Percentiles rank a stretch among this genome's conserved stretches.
phyloP scores from a whole-genome alignment of 495 filamentous ascomycete genomes.

The Xylaria sp. region DNA sequence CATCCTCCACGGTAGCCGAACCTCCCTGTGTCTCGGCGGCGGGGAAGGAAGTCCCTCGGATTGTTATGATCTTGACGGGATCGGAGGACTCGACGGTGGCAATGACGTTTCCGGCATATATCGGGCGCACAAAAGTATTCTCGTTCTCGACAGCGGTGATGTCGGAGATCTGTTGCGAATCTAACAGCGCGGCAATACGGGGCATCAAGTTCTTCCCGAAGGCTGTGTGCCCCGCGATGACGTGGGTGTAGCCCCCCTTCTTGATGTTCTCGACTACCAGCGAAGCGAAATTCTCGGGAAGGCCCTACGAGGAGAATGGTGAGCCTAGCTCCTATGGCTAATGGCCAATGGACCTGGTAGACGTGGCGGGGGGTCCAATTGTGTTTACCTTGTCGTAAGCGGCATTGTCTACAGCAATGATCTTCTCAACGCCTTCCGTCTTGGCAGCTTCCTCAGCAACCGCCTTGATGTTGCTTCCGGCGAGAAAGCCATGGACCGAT shows the following conservation, averaged over 20 bases:
- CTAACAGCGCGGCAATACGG: constrained; percentile 92
- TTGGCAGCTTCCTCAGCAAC: constrained; percentile 90
- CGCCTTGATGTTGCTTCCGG: constrained; percentile 78
- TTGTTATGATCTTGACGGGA: constrained; percentile 84
- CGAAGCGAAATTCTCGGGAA: constrained; percentile 95
- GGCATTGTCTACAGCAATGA: constrained; percentile 84
- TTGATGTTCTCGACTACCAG: constrained; percentile 95
- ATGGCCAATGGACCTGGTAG: not conserved
- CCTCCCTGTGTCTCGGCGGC: constrained; percentile 61
- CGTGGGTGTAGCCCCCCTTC: constrained; percentile 88
- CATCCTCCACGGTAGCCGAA: constrained; percentile 66
- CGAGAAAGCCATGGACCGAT: constrained; percentile 83
- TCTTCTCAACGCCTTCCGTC: constrained; percentile 87
- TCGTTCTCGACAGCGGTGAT: constrained; percentile 86
- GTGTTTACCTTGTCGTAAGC: constrained; percentile 84
- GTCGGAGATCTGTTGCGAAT: constrained; percentile 92
- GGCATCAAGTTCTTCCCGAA: constrained; percentile 97
- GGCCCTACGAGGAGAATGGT: constrained; percentile 60
- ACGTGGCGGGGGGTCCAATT: too few species aligned
- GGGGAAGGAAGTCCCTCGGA: constrained; percentile 89
- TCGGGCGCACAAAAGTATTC: constrained; percentile 94
- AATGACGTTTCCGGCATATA: constrained; percentile 97
- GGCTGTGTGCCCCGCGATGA: constrained; percentile 88
- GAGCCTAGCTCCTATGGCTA: not conserved
- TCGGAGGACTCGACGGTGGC: constrained; percentile 94